Percentiles rank a stretch among this genome's conserved stretches.
These are phyloP conservation scores for Chlorophyllum brunneum DNA, from an alignment of 768 basidiomycete genomes.

Conservation along the genomic window DNA sequence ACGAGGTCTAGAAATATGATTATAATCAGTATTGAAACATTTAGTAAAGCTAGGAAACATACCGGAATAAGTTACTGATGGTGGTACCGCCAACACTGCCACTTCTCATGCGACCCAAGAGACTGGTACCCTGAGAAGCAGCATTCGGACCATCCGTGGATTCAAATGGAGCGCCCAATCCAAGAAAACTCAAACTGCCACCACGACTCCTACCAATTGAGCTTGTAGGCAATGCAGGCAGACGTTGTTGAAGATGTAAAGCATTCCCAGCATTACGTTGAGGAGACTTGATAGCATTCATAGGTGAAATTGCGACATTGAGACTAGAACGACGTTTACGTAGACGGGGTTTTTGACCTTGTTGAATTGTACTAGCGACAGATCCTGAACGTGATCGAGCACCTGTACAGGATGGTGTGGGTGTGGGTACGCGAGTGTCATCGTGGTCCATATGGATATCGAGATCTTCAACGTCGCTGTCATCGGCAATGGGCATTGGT, in stretches of 20 bases:
- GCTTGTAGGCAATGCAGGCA: constrained; percentile 28
- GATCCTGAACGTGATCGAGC: constrained; percentile 15
- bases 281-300: constrained; percentile 57
- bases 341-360: constrained; percentile 33
- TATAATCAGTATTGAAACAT: constrained; percentile 5
- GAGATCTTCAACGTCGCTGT: constrained; percentile 18
- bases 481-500: constrained; percentile 7
- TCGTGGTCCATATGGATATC: constrained; percentile 19
- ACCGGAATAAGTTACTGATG: constrained; percentile 9
- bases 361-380: constrained; percentile 16
- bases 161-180: constrained; percentile 8
- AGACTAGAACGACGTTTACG: constrained; percentile 64
- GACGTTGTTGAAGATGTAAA: constrained; percentile 44
- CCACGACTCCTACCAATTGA: constrained; percentile 34
- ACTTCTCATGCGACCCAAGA: constrained; percentile 52
- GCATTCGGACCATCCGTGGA: constrained; percentile 19
- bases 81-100: constrained; percentile 40
- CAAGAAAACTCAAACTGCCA: constrained; percentile 35
- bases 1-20: constrained; percentile 29
- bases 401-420: constrained; percentile 19
- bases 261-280: constrained; percentile 47
- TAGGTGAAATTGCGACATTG: constrained; percentile 48
- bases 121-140: constrained; percentile 33
- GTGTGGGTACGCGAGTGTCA: constrained; percentile 23
- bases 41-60: constrained; percentile 9